A percentile compares a stretch with the other conserved stretches of the same genome.
phyloP scores from a whole-genome alignment of 495 filamentous ascomycete species.

The Opeltia flavorubescens region DNA sequence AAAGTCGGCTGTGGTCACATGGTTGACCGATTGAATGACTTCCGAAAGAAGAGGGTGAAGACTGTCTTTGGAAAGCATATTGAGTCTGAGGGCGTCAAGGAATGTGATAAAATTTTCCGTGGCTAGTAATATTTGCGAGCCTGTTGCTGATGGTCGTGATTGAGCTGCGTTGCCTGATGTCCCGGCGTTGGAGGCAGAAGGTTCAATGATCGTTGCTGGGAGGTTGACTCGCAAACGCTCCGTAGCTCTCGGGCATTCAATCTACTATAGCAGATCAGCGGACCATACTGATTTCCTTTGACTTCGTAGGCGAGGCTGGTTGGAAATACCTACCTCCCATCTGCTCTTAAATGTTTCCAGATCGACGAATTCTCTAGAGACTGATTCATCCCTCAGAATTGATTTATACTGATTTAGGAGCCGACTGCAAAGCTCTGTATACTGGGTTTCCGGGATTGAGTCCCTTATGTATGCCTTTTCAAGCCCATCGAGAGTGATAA shows the following conservation, averaged over 20 bases:
- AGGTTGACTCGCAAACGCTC: conserved; percentile 85
- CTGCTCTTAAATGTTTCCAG: conserved; percentile 86
- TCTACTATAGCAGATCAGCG: conserved; percentile 31
- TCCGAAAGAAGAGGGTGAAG: conserved; percentile 87
- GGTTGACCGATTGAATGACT: conserved; percentile 91
- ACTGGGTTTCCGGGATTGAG: conserved; percentile 78
- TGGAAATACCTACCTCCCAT: conserved; percentile 58
- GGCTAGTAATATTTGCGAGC: conserved; percentile 65
- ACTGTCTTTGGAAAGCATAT: conserved; percentile 84
- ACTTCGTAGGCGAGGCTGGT: not conserved
- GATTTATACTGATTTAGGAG: conserved; percentile 95
- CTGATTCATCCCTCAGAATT: conserved; percentile 73
- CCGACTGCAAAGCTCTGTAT: conserved; percentile 87
- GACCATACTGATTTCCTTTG: not conserved
- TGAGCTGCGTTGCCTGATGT: conserved; percentile 18
- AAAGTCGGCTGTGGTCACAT: conserved; percentile 86
- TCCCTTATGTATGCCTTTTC: conserved; percentile 97
- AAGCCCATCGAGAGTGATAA: conserved; percentile 84
- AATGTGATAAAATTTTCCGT: conserved; percentile 98
- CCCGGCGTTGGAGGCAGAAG: conserved; percentile 32
- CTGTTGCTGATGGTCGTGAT: conserved; percentile 41
- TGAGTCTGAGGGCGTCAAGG: conserved; percentile 80
- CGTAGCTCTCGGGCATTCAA: conserved; percentile 89
- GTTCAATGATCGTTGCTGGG: conserved; percentile 48
- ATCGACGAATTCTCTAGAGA: conserved; percentile 67